Evolutionary conservation across 441 rosid genomes (phyloP), one percentile per base, ranked within the genome.

Genomic region (Gossypium aridum): DNA sequence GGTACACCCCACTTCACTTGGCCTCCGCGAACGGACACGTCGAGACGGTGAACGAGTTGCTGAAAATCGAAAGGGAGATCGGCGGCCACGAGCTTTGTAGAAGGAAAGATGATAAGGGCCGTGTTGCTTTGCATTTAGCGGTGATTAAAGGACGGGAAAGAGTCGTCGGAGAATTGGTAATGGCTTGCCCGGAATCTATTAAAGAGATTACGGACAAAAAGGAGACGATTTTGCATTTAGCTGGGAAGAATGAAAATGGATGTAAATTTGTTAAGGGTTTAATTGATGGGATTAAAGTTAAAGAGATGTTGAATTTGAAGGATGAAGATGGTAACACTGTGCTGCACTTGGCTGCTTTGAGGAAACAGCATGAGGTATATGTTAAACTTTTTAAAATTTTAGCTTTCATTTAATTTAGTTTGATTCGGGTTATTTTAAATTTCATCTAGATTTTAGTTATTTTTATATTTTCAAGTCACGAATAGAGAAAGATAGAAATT

Each of bases 171-270:
- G 71, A 71, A 20, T 14, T 70, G 34, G 22, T 70, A 26, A 12
- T 39, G 1, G 71, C 45, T 64, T 71, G 45, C 7, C 73, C 78
- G 4, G 73, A 59, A 10, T 20, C 59, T 4, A 37, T 39, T 3
- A 64, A 45, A 57, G 70, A 64, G 68, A 12, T 70, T 22, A 39
- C 75, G 1, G 43, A 56, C 2, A 43, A 20, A 37, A 55, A 72
- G 20, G 76, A 77, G 43, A 77, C 78, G 2, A 34, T 70, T 5
- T 76, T 80, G 31, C 80, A 74, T 43, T 19, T 60, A 6, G 64
- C 72, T 2, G 65, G 64, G 47, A 69, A 26, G 63, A 34, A 28
- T n/a, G 72, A 69, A 69, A 51, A 51, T 51, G 72, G 72, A n/a
- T 23, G 60, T 49, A 49, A 49, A 69, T 7, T 9, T 16, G 43